Percentiles rank a stretch among this genome's conserved stretches.
These are phyloP conservation scores for Hypoxylon sp. DNA, from an alignment of 2,329 filamentous ascomycete species.

Conservation along the genomic window DNA sequence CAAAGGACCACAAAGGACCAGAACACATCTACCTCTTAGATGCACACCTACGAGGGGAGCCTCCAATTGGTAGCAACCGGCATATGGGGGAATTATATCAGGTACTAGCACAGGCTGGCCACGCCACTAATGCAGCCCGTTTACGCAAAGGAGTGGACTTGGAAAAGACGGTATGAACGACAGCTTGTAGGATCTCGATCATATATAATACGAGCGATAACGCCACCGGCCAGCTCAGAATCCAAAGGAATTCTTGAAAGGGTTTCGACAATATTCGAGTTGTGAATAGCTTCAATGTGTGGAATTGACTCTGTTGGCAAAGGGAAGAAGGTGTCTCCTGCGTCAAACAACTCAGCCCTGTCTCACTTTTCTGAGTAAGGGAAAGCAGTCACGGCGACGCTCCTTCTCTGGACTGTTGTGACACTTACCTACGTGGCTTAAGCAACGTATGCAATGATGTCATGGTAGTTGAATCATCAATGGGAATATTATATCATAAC, in stretches of 20 bases:
- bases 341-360: neutral
- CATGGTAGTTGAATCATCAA: conserved; percentile 10
- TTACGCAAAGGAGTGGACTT: conserved; percentile 36
- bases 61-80: conserved; percentile 38
- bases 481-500: conserved; percentile 10
- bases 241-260: neutral
- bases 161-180: conserved; percentile 40
- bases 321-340: neutral
- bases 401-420: conserved; percentile 4
- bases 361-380: neutral
- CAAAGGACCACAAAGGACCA: conserved; percentile 26
- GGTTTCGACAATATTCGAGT: conserved; percentile 15
- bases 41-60: conserved; percentile 38
- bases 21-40: conserved; percentile 28
- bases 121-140: conserved; percentile 43
- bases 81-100: conserved; percentile 33
- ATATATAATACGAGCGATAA: conserved; percentile 25
- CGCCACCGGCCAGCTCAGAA: conserved; percentile 19
- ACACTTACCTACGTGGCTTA: conserved; percentile 12
- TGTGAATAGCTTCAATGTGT: conserved; percentile 41
- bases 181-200: conserved; percentile 13
- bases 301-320: neutral
- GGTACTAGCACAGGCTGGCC: conserved; percentile 38
- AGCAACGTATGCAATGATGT: conserved; percentile 7
- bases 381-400: neutral